Evolutionary conservation across 2,329 filamentous ascomycete species (phyloP).

Genomic region (Leptographium radiaticola): DNA sequence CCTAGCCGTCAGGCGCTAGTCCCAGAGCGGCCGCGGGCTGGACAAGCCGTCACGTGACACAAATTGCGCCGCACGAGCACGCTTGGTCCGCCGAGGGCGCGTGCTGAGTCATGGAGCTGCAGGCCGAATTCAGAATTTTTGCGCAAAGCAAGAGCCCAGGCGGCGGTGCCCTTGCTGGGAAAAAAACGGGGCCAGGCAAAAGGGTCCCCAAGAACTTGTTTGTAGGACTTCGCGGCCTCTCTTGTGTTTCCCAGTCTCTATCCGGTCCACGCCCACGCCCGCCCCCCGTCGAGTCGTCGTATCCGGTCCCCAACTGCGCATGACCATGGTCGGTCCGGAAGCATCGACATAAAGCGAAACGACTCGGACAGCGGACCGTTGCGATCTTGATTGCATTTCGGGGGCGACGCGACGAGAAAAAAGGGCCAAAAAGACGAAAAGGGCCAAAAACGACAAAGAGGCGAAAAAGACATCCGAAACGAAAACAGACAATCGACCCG

Average conservation of each 20-base stretch:
- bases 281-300: too few relatives aligned
- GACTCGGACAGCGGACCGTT: neutral
- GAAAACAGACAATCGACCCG: neutral
- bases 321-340: neutral
- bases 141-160: too few relatives aligned
- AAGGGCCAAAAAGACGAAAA: neutral
- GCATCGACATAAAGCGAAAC: neutral
- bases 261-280: too few relatives aligned
- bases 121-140: neutral
- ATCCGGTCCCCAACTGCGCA: neutral
- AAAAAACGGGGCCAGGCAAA: neutral
- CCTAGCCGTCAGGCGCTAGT: slow-evolving; percentile 13
- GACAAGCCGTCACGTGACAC: neutral
- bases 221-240: neutral
- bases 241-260: neutral
- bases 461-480: neutral
- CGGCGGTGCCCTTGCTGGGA: neutral
- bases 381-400: neutral
- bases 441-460: neutral
- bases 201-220: neutral
- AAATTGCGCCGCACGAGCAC: neutral
- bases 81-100: too few relatives aligned
- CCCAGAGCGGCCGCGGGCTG: neutral
- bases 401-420: neutral
- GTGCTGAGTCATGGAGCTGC: too few relatives aligned